Percentiles rank a stretch among this genome's conserved stretches.
These are phyloP conservation scores for Lactifluus hygrophoroides DNA, from an alignment of 768 basidiomycete species.

Conservation along the genomic window DNA sequence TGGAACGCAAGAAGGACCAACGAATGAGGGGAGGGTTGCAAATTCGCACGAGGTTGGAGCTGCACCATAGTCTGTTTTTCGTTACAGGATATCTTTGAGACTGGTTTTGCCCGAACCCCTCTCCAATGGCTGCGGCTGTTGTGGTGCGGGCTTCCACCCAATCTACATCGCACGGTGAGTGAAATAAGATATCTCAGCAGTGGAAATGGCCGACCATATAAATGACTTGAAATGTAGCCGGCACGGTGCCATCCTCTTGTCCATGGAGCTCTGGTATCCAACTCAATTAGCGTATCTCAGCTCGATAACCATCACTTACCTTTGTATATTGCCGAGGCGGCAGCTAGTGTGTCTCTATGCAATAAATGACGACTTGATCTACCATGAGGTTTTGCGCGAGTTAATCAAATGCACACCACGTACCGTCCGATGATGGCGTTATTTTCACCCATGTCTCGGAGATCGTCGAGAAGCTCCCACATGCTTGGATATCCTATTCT, in stretches of 20 bases:
- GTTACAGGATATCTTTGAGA: constrained; percentile 51
- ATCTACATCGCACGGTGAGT: constrained; percentile 39
- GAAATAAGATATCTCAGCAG: background rate
- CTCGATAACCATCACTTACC: constrained; percentile 37
- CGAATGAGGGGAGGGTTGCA: background rate
- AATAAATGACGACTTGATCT: constrained; percentile 50
- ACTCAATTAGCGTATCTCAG: background rate
- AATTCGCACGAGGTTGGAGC: background rate
- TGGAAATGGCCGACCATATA: constrained; percentile 59
- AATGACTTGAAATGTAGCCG: constrained; percentile 94
- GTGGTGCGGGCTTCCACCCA: constrained; percentile 72
- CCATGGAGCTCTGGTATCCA: constrained; percentile 68
- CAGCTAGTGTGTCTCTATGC: constrained; percentile 79
- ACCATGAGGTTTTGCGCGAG: background rate
- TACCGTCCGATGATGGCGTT: constrained; percentile 86
- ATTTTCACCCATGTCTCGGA: constrained; percentile 94
- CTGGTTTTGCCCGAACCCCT: constrained; percentile 54
- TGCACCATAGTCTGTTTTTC: background rate
- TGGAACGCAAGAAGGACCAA: constrained; percentile 25
- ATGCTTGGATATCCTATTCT: constrained; percentile 86
- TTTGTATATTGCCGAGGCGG: constrained; percentile 90
- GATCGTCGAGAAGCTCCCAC: constrained; percentile 91
- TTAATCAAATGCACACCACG: constrained; percentile 16
- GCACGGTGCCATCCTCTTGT: constrained; percentile 70
- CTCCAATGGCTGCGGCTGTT: constrained; percentile 56